These are phyloP conservation scores for Elongisporangium anandrum DNA, from an alignment of 352 stramenopile species.

Conservation along the genomic window DNA sequence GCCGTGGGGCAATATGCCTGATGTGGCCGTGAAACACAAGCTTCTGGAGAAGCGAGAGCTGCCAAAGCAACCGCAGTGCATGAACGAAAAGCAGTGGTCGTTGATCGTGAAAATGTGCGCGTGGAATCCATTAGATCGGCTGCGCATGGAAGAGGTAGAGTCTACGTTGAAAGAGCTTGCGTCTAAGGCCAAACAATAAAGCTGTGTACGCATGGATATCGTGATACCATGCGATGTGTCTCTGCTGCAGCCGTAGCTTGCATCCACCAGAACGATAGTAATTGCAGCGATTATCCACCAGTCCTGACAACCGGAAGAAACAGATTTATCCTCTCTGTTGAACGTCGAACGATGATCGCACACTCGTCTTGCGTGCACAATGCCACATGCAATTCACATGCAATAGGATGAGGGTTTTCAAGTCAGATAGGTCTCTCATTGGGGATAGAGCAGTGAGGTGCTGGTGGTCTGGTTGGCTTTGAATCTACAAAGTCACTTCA, in stretches of 20 bases:
- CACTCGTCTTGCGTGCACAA: too few relatives aligned
- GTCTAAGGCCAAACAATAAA: neutral
- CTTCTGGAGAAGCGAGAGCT: conserved; percentile 10
- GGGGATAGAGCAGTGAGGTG: too few relatives aligned
- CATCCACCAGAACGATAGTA: neutral
- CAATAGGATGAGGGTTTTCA: too few relatives aligned
- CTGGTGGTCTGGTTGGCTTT: neutral
- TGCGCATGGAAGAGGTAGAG: neutral
- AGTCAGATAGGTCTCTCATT: too few relatives aligned
- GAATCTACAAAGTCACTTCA: neutral
- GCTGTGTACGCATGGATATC: neutral
- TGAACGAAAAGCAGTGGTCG: conserved; percentile 18
- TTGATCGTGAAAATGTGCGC: conserved; percentile 15
- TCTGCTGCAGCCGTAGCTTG: neutral
- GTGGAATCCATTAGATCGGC: neutral
- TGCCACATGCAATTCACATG: too few relatives aligned
- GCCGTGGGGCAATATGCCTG: conserved; percentile 13
- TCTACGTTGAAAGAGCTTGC: neutral
- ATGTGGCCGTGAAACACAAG: conserved; percentile 8
- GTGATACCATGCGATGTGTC: neutral
- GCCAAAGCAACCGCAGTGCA: conserved; percentile 3
- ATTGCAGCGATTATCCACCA: neutral
- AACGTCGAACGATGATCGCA: too few relatives aligned
- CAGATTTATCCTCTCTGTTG: too few relatives aligned
- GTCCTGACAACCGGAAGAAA: too few relatives aligned